Percentiles rank a stretch among this genome's conserved stretches.
Evolutionary conservation across 805 yeast species (phyloP).

Genomic region (Danielia reshetovae): DNA sequence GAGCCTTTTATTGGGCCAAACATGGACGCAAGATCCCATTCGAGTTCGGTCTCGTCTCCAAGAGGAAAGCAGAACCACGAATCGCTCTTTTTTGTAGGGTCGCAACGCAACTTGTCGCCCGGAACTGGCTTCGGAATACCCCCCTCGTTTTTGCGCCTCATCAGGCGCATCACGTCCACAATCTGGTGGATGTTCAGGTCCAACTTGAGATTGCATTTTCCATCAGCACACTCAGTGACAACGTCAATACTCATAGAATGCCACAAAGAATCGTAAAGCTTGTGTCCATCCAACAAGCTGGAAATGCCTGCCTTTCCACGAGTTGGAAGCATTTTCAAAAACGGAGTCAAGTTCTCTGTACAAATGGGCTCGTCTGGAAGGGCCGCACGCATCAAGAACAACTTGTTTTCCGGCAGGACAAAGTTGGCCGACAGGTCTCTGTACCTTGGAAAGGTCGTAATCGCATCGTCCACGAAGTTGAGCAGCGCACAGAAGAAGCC

Average conservation of each 20-base stretch:
- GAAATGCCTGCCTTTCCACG: constrained; percentile 88
- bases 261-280: constrained; percentile 88
- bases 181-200: constrained; percentile 68
- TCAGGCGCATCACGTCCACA: constrained; percentile 61
- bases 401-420: constrained; percentile 28
- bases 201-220: constrained; percentile 49
- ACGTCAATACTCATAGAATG: constrained; percentile 89
- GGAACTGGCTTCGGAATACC: constrained; percentile 81
- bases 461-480: constrained; percentile 77
- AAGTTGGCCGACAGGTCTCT: constrained; percentile 39
- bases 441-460: constrained; percentile 56
- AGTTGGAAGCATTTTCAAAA: constrained; percentile 83
- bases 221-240: constrained; percentile 46
- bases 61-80: constrained; percentile 77
- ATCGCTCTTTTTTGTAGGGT: constrained; percentile 53
- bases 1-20: constrained; percentile 72
- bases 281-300: constrained; percentile 83
- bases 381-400: constrained; percentile 73
- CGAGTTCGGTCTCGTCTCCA: constrained; percentile 43
- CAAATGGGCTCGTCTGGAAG: constrained; percentile 94
- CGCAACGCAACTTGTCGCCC: constrained; percentile 72
- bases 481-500: constrained; percentile 95
- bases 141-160: constrained; percentile 53
- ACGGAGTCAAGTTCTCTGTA: constrained; percentile 95
- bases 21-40: constrained; percentile 56